Evolutionary conservation across 495 filamentous ascomycete genomes (phyloP).

Genomic region (Apodospora peruviana): DNA sequence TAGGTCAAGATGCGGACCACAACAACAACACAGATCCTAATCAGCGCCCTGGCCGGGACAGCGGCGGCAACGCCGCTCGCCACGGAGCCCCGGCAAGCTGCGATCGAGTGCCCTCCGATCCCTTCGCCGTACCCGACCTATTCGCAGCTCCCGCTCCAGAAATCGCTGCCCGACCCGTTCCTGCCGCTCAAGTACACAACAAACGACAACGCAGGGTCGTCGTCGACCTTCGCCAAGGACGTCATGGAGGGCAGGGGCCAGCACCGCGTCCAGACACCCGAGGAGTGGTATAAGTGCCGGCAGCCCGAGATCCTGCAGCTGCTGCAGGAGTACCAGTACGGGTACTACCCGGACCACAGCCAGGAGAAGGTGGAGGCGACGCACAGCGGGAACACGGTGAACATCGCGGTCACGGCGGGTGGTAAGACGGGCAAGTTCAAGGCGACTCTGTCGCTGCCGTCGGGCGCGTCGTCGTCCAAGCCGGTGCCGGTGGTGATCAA

Average conservation of each 20-base stretch:
- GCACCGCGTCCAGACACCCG: constrained; percentile 37
- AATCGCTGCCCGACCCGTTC: constrained; percentile 46
- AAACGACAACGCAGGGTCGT: constrained; percentile 27
- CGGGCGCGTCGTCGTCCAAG: constrained; percentile 27
- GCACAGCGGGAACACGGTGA: constrained; percentile 42
- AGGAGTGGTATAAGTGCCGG: constrained; percentile 48
- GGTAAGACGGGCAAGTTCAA: constrained; percentile 42
- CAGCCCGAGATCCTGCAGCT: constrained; percentile 48
- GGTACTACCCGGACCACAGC: constrained; percentile 49
- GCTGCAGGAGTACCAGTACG: constrained; percentile 51
- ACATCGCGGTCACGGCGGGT: constrained; percentile 39
- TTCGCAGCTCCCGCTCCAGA: constrained; percentile 33
- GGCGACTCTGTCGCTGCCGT: constrained; percentile 39
- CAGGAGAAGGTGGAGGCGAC: constrained; percentile 46
- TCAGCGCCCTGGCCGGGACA: constrained; percentile 1
- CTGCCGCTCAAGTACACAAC: constrained; percentile 41
- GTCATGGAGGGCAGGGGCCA: constrained; percentile 33
- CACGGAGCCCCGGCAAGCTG: constrained; percentile 2
- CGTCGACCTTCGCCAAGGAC: constrained; percentile 29
- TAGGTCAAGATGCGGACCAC: constrained; percentile 3
- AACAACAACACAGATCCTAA: not conserved
- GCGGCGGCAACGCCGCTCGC: not conserved
- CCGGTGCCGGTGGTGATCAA: constrained; percentile 48
- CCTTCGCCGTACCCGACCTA: constrained; percentile 37
- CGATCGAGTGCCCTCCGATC: constrained; percentile 26